Evolutionary conservation across 345 rosid genomes (phyloP).

Genomic region (Aethionema arabicum): DNA sequence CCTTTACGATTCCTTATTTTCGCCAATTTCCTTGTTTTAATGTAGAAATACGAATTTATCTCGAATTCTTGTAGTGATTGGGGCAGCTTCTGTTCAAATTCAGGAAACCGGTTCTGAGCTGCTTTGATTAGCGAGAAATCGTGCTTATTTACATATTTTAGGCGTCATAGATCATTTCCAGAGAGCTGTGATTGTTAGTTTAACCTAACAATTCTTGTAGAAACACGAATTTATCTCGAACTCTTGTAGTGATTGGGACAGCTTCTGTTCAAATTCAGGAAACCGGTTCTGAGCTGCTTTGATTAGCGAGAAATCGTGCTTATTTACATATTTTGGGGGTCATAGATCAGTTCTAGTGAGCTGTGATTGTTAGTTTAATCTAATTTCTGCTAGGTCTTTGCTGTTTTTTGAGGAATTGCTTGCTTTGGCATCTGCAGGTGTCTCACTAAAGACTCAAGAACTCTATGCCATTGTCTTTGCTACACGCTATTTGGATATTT

Average conservation of each 20-base stretch:
- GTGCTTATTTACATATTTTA: neutral
- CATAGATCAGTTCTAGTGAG: neutral
- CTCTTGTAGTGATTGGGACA: neutral
- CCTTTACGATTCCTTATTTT: neutral
- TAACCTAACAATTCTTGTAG: neutral
- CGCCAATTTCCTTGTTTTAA: neutral
- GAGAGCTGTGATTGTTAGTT: neutral
- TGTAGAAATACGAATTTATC: neutral
- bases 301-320: neutral
- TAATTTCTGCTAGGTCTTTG: neutral
- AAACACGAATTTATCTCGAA: neutral
- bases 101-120: neutral
- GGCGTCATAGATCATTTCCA: neutral
- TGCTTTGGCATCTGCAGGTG: conserved; percentile 44
- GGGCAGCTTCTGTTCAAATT: neutral
- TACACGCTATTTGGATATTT: conserved; percentile 73
- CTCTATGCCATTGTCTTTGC: conserved; percentile 72
- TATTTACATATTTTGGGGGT: neutral
- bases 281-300: neutral
- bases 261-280: neutral
- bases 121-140: neutral
- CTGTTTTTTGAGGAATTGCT: neutral
- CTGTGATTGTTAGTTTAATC: neutral
- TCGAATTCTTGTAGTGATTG: neutral
- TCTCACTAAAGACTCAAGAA: conserved; percentile 87